A percentile compares a stretch with the other conserved stretches of the same genome.
Evolutionary conservation across 1,284 basidiomycete genomes (phyloP).

Genomic region (Puccinia triticina): DNA sequence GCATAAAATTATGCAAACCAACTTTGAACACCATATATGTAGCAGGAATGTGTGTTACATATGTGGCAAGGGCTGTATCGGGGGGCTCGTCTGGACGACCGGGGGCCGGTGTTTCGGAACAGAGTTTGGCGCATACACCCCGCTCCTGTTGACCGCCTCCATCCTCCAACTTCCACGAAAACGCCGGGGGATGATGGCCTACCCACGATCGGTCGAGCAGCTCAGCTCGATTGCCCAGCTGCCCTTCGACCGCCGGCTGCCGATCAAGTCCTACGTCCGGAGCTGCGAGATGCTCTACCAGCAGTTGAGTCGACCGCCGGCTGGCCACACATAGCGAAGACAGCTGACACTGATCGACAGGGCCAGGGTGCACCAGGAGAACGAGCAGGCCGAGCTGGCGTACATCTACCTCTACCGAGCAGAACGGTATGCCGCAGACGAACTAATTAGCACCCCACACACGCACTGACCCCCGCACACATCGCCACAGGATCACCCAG

Average conservation of each 20-base stretch:
- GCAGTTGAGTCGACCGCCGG: neutral
- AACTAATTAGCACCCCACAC: neutral
- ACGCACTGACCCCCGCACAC: neutral
- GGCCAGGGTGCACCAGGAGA: neutral
- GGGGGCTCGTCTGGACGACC: no score
- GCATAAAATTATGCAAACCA: no score
- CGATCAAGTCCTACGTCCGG: conserved; percentile 24
- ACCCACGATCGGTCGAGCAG: conserved; percentile 20
- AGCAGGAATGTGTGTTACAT: no score
- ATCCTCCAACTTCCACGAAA: no score
- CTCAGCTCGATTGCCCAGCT: conserved; percentile 3
- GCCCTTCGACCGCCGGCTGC: neutral
- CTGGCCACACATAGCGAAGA: neutral
- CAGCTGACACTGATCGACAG: neutral
- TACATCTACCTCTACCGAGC: conserved; percentile 29
- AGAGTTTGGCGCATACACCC: no score
- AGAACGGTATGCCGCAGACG: neutral
- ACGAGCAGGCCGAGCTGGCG: conserved; percentile 7
- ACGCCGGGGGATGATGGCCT: no score
- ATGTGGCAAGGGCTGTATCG: no score
- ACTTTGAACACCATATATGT: no score
- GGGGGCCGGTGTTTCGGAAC: no score
- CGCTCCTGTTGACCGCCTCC: no score
- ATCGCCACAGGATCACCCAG: neutral
- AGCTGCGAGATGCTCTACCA: conserved; percentile 14